These are phyloP conservation scores for Penicillium argentinense DNA, from an alignment of 495 filamentous ascomycete genomes.

Conservation along the genomic window DNA sequence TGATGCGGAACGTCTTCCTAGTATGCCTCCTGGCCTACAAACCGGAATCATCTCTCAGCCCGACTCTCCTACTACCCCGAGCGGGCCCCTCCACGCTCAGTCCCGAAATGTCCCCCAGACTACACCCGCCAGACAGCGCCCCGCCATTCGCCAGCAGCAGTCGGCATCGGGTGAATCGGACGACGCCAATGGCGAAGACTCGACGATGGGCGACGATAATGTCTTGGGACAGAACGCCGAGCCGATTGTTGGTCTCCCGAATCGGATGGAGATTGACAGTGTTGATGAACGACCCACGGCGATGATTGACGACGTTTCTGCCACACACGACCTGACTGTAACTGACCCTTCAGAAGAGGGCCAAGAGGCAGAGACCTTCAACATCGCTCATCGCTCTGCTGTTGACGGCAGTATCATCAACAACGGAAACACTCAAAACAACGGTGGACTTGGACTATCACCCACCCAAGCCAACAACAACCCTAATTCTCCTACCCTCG, in stretches of 20 bases:
- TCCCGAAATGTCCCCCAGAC: constrained; percentile 44
- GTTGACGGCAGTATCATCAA: constrained; percentile 88
- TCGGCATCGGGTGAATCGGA: constrained; percentile 87
- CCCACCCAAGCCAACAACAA: constrained; percentile 71
- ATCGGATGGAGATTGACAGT: constrained; percentile 74
- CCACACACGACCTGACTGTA: constrained; percentile 70
- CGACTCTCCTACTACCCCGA: constrained; percentile 88
- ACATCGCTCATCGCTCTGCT: constrained; percentile 87
- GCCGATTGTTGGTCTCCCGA: constrained; percentile 74
- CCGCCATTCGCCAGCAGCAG: constrained; percentile 82
- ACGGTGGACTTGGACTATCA: constrained; percentile 69
- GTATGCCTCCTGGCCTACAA: constrained; percentile 74
- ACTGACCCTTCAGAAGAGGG: constrained; percentile 74
- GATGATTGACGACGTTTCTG: constrained; percentile 74
- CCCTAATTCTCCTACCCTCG: constrained; percentile 69
- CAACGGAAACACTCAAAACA: constrained; percentile 51
- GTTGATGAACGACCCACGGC: constrained; percentile 66
- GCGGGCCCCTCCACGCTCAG: constrained; percentile 58
- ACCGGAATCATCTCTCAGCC: constrained; percentile 80
- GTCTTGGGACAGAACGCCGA: constrained; percentile 62
- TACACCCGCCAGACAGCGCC: constrained; percentile 56
- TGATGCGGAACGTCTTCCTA: constrained; percentile 81
- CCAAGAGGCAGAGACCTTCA: constrained; percentile 85
- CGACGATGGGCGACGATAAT: constrained; percentile 64
- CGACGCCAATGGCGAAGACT: constrained; percentile 76